These are phyloP conservation scores for Suaeda aralocaspica DNA, from an alignment of 148 eudicot species.

Conservation along the genomic window DNA sequence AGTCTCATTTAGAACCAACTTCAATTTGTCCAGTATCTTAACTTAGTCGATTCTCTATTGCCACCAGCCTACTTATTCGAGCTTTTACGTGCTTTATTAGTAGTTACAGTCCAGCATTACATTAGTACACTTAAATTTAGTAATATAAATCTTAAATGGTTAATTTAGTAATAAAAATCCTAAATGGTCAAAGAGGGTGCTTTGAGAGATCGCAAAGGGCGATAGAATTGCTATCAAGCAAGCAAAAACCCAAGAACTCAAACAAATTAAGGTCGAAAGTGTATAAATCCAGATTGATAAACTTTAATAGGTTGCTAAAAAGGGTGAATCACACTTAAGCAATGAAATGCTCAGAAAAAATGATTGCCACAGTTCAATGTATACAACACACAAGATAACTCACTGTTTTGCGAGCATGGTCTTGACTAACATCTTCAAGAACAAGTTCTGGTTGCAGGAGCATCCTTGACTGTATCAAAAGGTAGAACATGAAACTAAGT, in stretches of 20 bases:
- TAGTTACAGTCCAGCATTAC: background rate
- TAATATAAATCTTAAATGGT: background rate
- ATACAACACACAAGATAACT: conserved; percentile 27
- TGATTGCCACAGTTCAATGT: background rate
- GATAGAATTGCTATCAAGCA: background rate
- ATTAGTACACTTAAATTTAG: background rate
- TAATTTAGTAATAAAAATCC: background rate
- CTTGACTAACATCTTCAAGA: conserved; percentile 98
- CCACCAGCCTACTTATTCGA: background rate
- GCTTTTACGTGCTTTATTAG: background rate
- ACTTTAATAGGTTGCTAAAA: background rate
- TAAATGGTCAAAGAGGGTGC: background rate
- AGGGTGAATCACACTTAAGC: background rate
- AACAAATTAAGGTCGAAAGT: background rate
- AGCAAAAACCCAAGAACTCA: background rate
- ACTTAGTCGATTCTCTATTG: background rate
- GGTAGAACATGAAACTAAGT: conserved; percentile 16
- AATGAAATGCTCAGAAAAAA: background rate
- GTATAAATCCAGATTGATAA: background rate
- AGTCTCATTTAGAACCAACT: background rate
- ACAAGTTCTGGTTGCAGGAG: conserved; percentile 92
- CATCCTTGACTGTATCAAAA: conserved; percentile 83
- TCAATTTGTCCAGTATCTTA: background rate
- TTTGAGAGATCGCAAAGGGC: background rate
- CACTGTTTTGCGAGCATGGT: conserved; percentile 97